Percentiles rank a stretch among this genome's conserved stretches.
These are phyloP conservation scores for Entomortierella chlamydospora DNA, from an alignment of 192 early-diverging fungal genomes.

Conservation along the genomic window DNA sequence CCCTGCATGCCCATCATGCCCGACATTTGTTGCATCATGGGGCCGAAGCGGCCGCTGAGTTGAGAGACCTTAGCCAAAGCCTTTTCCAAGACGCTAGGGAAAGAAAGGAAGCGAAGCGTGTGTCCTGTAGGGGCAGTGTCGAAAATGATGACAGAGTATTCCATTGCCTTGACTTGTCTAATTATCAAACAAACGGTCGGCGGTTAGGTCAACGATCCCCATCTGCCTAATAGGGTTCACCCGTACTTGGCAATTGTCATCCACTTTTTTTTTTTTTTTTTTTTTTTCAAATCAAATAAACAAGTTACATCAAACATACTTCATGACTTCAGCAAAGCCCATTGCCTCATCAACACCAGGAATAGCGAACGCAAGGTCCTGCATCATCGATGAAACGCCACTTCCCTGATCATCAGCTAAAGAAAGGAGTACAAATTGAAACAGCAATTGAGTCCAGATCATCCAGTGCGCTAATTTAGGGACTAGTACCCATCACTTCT, in stretches of 20 bases:
- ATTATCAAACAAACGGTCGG: not conserved
- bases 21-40: slow-evolving; percentile 97
- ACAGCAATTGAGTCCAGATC: not conserved
- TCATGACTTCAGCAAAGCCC: slow-evolving; percentile 99
- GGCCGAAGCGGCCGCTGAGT: slow-evolving; percentile 92
- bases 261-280: too few relatives aligned
- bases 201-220: not conserved
- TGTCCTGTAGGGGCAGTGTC: slow-evolving; percentile 99
- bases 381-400: slow-evolving; percentile 89
- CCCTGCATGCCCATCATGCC: slow-evolving; percentile 89
- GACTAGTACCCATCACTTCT: not conserved
- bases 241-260: too few relatives aligned
- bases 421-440: slow-evolving; percentile 1
- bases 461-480: not conserved
- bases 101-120: slow-evolving; percentile 98
- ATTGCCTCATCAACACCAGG: slow-evolving; percentile 99
- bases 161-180: slow-evolving; percentile 98
- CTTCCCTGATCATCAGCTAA: slow-evolving; percentile 73
- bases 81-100: slow-evolving; percentile 98
- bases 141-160: slow-evolving; percentile 98
- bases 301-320: slow-evolving; percentile 64
- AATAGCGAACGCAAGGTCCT: slow-evolving; percentile 99
- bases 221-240: not conserved
- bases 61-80: slow-evolving; percentile 95
- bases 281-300: not conserved